Evolutionary conservation across 306 rosid genomes (phyloP), one percentile per base, ranked within the genome.

Genomic region (Delonix regia): DNA sequence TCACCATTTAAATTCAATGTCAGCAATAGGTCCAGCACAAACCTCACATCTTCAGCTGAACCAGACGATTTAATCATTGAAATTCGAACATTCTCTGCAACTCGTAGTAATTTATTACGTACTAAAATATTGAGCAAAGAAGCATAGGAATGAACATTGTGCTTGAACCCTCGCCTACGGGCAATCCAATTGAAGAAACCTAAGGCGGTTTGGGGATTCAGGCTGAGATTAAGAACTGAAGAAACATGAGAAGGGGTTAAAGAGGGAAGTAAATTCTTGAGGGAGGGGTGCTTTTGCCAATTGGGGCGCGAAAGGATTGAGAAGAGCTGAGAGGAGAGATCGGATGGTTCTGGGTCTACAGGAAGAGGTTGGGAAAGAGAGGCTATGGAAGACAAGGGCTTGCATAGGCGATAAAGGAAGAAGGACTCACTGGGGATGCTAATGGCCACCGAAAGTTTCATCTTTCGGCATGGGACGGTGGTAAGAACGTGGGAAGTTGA

Each of bases 221-320:
- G 87, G 19, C 76, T 69, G 78, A 73, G 86, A 39, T 79, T 8
- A 44, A 88, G 69, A 24, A 90, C 73, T 10, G 85, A 30, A 56
- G 88, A 85, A 39, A 88, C 85, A 74, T 85, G 90, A 18, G 75
- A 82, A 5, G 93, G 86, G 68, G 88, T 73, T 9, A 90, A 21
- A 53, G 88, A 87, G 6, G 91, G 84, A 75, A 83, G 27, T 1
- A 90, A 62, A 41, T 15, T 44, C 4, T 83, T 85, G 6, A 90
- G 89, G 34, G 87, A 84, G 51, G 93, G 93, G 66, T 90, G 84
- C 28, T 81, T 83, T 53, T 73, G 90, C 91, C 97, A 89, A 76
- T 88, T 86, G 48, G 92, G 91, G 39, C 78, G 85, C 25, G 89
- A 83, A 24, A 88, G 65, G 69, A 91, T 84, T 21, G 87, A 27